A percentile compares a stretch with the other conserved stretches of the same genome.
phyloP scores from a whole-genome alignment of 1,284 basidiomycete genomes.

The Trichosporon asahii region DNA sequence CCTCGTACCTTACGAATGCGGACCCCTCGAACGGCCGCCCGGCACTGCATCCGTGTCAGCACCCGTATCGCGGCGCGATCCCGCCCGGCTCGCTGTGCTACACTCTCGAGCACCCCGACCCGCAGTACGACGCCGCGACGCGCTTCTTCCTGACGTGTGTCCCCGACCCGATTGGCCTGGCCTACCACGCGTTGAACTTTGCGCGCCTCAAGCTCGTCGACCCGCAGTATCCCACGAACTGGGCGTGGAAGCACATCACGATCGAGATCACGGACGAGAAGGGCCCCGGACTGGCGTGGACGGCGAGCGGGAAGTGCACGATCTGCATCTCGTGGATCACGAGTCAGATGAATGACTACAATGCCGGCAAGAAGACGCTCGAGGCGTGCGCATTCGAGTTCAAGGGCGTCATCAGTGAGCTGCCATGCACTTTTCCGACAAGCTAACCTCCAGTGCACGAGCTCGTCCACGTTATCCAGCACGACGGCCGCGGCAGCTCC shows the following conservation, averaged over 20 bases:
- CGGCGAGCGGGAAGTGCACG: constrained; percentile 30
- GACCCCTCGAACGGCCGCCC: constrained; percentile 1
- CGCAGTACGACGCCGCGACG: constrained; percentile 18
- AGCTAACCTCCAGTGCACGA: constrained; percentile 33
- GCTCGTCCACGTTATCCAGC: constrained; percentile 37
- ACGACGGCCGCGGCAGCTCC: constrained; percentile 28
- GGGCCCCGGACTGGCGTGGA: constrained; percentile 32
- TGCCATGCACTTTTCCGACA: not conserved
- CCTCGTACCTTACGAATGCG: not conserved
- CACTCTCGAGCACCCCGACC: constrained; percentile 15
- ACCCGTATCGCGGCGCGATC: constrained; percentile 7
- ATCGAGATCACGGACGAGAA: constrained; percentile 32
- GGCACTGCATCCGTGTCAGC: constrained; percentile 8
- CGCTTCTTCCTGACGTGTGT: constrained; percentile 35
- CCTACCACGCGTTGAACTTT: constrained; percentile 31
- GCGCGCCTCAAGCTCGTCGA: constrained; percentile 18
- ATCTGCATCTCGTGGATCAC: constrained; percentile 35
- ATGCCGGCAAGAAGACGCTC: constrained; percentile 23
- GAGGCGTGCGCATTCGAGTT: constrained; percentile 37
- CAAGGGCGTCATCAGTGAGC: constrained; percentile 42
- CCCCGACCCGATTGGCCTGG: constrained; percentile 36
- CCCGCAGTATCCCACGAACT: constrained; percentile 6
- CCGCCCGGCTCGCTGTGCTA: constrained; percentile 10
- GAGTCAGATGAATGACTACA: constrained; percentile 25
- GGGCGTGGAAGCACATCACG: constrained; percentile 33